Evolutionary conservation across 73 alveolate species (phyloP), one percentile per base, ranked within the genome.

Genomic region (Symbiodinium pilosum): DNA sequence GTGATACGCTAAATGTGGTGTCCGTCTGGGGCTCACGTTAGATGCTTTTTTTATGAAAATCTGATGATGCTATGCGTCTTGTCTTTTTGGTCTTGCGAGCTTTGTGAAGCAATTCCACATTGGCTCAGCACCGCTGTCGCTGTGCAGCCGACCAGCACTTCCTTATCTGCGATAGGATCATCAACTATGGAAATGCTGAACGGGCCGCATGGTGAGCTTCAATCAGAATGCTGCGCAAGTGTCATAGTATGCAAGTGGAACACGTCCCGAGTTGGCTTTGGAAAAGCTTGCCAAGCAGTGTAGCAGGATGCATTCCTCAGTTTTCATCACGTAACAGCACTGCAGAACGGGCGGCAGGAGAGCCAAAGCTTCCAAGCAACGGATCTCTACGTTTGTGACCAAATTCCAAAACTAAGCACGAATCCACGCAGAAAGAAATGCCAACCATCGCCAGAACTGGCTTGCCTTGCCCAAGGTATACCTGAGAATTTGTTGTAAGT

Each of bases 201-300:
- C n/a, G n/a, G n/a, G n/a, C n/a, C n/a, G n/a, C n/a, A n/a, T n/a
- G n/a, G n/a, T n/a, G n/a, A n/a, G 30, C 81, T 28, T 1, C 6
- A 47, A 14, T 47, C 59, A 47, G 21, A 47, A 47, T 14, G 14
- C 59, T 9, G 81, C 81, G 39, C 81, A n/a, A 64, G 81, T 64
- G 38, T 14, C 81, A 38, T 64, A 64, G 81, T 64, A 64, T 64
- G 81, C 81, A 34, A 64, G 81, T 20, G 81, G 81, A 64, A 64
- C 81, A 28, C 81, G 81, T 18, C 81, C 81, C 11, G 81, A 34
- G 34, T 64, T 32, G 81, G 39, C 30, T 2, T 14, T 64, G 21
- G 81, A 64, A 28, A 64, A 64, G 81, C 81, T 64, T 28, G 81
- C 81, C 81, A 64, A 64, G 41, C 81, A 64, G 81, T 64, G 81